Evolutionary conservation across 2,329 filamentous ascomycete genomes (phyloP), one percentile per base, ranked within the genome.

Genomic region (Ophiostoma australiae): DNA sequence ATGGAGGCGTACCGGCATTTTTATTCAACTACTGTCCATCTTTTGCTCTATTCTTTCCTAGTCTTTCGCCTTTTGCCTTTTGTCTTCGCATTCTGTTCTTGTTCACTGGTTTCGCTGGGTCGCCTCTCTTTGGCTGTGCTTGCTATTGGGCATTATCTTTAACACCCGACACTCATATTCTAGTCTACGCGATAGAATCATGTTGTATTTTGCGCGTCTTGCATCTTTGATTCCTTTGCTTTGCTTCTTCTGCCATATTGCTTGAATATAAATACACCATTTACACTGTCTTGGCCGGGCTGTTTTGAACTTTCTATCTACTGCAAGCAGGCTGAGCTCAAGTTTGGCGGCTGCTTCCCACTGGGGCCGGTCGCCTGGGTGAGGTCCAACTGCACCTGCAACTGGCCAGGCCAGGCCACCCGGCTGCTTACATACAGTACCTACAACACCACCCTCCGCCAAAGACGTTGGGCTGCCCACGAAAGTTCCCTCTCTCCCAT

Each of bases 1-100:
- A 58, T 58, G 52, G 52, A 58, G 52, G 52, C 52, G 52, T 58
- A 58, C 11, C 13, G 52, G 52, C 52, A 58, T 58, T 27, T 20
- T 27, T 58, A 27, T 58, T 58, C 4, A 58, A 8, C 23, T 58
- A 48, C 23, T 58, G 23, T 58, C 10, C 44, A 48, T 48, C 44
- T 48, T n/a, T n/a, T 20, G 17, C 17, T 20, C 44, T 48, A 10
- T 37, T 37, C 35, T 39, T 39, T 39, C 37, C 37, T 48, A 15
- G 6, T 48, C 20, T 48, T n/a, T 41, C 8, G 44, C 3, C 20
- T 41, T 41, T 15, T 41, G 20, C 44, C n/a, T 23, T 55, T 23
- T 55, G 48, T n/a, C n/a, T 55, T 15, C 27, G n/a, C 7, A 23
- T 8, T 23, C 3, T 44, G 41, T 48, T 48, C 27, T 31, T 31